A percentile compares a stretch with the other conserved stretches of the same genome.
Evolutionary conservation across 257 asterid genomes (phyloP).

Genomic region (Thymus quinquecostatus): DNA sequence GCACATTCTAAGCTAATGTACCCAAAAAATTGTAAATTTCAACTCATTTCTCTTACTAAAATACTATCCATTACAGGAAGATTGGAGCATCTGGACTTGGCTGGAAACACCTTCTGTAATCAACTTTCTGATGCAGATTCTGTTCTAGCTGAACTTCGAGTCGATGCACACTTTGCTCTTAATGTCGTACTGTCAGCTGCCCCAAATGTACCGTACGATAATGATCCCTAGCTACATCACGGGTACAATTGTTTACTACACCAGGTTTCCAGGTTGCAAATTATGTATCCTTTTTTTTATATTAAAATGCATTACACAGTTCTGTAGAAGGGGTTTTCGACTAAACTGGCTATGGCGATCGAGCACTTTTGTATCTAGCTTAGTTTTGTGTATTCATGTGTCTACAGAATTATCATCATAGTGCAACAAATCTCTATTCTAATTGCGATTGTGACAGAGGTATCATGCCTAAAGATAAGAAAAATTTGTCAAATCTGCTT

Average conservation of each 20-base stretch:
- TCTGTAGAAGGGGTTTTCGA: not conserved
- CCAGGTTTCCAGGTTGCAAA: conserved; percentile 7
- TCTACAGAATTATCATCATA: not conserved
- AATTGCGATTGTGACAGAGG: conserved; percentile 1
- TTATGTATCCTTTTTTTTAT: not conserved
- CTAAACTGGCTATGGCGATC: not conserved
- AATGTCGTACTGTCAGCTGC: conserved; percentile 42
- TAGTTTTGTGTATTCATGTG: not conserved
- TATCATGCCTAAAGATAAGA: not conserved
- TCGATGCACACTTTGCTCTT: conserved; percentile 45
- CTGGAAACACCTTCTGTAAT: conserved; percentile 55
- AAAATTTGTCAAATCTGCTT: not conserved
- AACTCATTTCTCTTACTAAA: not conserved
- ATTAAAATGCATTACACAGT: too few relatives aligned
- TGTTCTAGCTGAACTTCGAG: conserved; percentile 49
- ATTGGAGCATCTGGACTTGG: conserved; percentile 77
- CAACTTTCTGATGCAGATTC: conserved; percentile 41
- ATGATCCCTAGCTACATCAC: conserved; percentile 64
- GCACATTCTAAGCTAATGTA: not conserved
- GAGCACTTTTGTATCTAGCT: not conserved
- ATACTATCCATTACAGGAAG: conserved; percentile 48
- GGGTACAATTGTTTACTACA: conserved; percentile 22
- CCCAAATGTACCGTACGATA: conserved; percentile 57
- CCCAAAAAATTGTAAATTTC: not conserved
- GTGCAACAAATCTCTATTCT: not conserved